Evolutionary conservation across 345 rosid species (phyloP).

Genomic region (Salix exigua): DNA sequence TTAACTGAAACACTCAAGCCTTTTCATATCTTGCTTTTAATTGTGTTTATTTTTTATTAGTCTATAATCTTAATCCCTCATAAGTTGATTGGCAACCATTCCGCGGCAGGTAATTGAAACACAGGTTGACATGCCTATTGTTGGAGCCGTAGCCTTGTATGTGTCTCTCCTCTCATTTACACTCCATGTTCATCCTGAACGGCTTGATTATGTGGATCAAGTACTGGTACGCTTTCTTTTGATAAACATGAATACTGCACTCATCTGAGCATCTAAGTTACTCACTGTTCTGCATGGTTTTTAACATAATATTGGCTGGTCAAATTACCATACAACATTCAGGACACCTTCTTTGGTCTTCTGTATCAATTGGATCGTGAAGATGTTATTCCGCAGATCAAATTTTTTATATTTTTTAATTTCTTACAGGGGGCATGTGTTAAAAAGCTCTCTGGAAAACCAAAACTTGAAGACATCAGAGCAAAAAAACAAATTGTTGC

Average conservation of each 20-base stretch:
- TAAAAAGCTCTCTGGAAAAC: slow-evolving; percentile 62
- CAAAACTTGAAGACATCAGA: slow-evolving; percentile 72
- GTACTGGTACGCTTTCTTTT: slow-evolving; percentile 63
- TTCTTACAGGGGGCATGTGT: slow-evolving; percentile 82
- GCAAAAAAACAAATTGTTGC: slow-evolving; percentile 90
- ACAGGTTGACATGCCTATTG: slow-evolving; percentile 83
- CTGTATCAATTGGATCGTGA: background rate
- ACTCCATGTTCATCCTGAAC: slow-evolving; percentile 92
- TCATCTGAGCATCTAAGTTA: background rate
- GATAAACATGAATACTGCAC: background rate
- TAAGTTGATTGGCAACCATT: slow-evolving; percentile 9
- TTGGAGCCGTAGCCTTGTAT: slow-evolving; percentile 85
- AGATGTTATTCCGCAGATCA: background rate
- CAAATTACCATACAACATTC: background rate
- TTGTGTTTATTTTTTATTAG: background rate
- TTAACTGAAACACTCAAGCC: background rate
- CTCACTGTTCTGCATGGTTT: background rate
- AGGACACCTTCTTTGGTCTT: slow-evolving; percentile 2
- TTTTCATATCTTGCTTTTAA: background rate
- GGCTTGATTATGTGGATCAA: slow-evolving; percentile 97
- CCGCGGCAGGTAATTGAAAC: slow-evolving; percentile 78
- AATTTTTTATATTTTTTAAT: background rate
- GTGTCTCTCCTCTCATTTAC: slow-evolving; percentile 95
- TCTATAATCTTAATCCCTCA: background rate
- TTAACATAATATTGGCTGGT: background rate